Conservation (phyloP, 208 protist genomes). For the Vickermania spadyakhi region DNA sequence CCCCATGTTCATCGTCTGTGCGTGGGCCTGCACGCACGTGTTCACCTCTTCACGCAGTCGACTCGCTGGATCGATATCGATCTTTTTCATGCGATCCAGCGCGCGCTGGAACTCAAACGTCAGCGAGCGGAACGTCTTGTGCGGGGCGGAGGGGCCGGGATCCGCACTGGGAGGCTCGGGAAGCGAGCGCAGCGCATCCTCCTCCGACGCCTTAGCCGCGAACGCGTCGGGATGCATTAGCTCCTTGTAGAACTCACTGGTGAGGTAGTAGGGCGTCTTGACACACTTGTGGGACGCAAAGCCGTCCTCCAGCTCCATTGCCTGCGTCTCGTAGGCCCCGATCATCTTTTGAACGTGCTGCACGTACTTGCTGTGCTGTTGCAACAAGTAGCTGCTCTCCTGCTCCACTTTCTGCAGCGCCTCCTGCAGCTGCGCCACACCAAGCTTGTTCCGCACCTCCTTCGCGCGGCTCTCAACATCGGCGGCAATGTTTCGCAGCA, state of each 20-base stretch:
- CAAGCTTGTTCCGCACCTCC: slow-evolving; percentile 66
- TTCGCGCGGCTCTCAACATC: slow-evolving; percentile 63
- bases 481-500: slow-evolving; percentile 47
- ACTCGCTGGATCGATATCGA: slow-evolving; percentile 34
- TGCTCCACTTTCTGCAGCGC: slow-evolving; percentile 28
- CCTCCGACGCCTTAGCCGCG: not conserved
- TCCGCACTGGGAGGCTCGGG: not conserved
- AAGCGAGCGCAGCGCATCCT: not conserved
- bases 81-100: slow-evolving; percentile 24
- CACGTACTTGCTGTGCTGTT: slow-evolving; percentile 71
- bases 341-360: slow-evolving; percentile 44
- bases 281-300: slow-evolving; percentile 43
- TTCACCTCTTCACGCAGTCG: slow-evolving; percentile 16
- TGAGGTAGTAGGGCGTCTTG: slow-evolving; percentile 29
- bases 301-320: slow-evolving; percentile 48
- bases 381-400: slow-evolving; percentile 51
- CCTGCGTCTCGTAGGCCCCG: slow-evolving; percentile 22
- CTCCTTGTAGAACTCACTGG: slow-evolving; percentile 10
- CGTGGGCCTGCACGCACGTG: slow-evolving; percentile 26
- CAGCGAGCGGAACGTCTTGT: slow-evolving; percentile 22
- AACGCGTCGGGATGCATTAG: slow-evolving; percentile 17
- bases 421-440: slow-evolving; percentile 44
- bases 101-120: slow-evolving; percentile 13
- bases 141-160: not conserved
- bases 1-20: slow-evolving; percentile 14